phyloP scores from a whole-genome alignment of 768 basidiomycete genomes.

The Pilatotrama ljubarskyi region DNA sequence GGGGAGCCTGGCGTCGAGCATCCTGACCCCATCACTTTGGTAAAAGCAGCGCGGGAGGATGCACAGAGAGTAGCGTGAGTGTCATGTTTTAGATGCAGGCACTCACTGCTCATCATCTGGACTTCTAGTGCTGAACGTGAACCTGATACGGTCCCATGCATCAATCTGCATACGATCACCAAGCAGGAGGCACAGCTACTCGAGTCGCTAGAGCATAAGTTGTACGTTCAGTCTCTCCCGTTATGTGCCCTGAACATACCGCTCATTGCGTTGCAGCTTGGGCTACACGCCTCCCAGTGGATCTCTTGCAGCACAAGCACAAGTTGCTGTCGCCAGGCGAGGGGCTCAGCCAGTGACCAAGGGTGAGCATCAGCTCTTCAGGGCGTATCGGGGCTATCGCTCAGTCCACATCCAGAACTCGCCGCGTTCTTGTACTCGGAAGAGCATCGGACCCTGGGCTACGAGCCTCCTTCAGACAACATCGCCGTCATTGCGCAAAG shows the following conservation, averaged over 20 bases:
- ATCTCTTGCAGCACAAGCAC: slow-evolving; percentile 4
- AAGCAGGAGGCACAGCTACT: slow-evolving; percentile 2
- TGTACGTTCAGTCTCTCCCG: background rate
- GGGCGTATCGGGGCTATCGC: background rate
- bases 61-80: slow-evolving; percentile 23
- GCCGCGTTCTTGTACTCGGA: slow-evolving; percentile 22
- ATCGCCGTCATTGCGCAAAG: slow-evolving; percentile 24
- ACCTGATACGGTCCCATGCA: background rate
- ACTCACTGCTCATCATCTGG: slow-evolving; percentile 5
- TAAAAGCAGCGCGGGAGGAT: slow-evolving; percentile 25
- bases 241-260: background rate
- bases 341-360: background rate
- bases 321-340: slow-evolving; percentile 1
- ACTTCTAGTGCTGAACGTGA: slow-evolving; percentile 9
- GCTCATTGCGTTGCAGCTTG: background rate
- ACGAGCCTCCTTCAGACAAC: slow-evolving; percentile 22
- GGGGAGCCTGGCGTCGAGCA: slow-evolving; percentile 8
- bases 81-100: background rate
- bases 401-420: slow-evolving; percentile 1
- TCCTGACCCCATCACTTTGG: slow-evolving; percentile 18
- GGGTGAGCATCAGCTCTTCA: background rate
- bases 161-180: slow-evolving; percentile 14
- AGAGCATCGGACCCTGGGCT: slow-evolving; percentile 24
- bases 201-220: slow-evolving; percentile 8
- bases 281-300: slow-evolving; percentile 6